These are phyloP conservation scores for Mortierella sp. DNA, from an alignment of 371 early-diverging fungal genomes.

Conservation along the genomic window DNA sequence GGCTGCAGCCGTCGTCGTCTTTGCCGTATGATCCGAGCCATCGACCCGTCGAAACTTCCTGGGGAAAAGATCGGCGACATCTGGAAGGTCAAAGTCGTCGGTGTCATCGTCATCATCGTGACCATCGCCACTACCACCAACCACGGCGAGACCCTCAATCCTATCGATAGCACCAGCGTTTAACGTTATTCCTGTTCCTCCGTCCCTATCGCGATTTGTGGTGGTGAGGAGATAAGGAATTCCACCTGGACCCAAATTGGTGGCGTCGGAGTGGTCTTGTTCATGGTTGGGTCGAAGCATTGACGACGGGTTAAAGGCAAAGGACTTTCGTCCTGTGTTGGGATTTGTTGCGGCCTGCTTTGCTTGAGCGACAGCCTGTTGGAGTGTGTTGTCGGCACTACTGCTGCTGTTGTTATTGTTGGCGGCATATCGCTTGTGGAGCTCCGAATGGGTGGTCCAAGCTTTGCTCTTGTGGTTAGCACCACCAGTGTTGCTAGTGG, in stretches of 20 bases:
- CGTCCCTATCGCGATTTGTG: background rate
- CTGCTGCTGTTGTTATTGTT: background rate
- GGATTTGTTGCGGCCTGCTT: background rate
- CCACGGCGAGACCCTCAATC: no score
- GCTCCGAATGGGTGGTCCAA: slow-evolving; percentile 20
- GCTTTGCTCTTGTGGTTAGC: background rate
- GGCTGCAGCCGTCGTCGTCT: background rate
- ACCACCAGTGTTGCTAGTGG: background rate
- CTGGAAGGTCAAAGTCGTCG: background rate
- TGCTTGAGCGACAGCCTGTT: background rate
- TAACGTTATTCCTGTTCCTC: background rate
- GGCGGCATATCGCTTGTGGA: background rate
- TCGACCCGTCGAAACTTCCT: slow-evolving; percentile 6
- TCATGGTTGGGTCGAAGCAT: background rate
- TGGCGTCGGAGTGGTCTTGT: background rate
- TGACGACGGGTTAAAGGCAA: background rate
- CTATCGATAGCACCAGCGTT: no score
- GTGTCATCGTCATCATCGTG: background rate
- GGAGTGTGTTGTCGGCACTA: background rate
- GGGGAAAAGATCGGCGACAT: slow-evolving; percentile 8
- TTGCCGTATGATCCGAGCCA: slow-evolving; percentile 4
- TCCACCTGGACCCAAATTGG: background rate
- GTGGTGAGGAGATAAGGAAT: background rate
- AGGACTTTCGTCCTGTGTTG: background rate
- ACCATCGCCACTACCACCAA: no score